Percentiles rank a stretch among this genome's conserved stretches.
These are phyloP conservation scores for Phytomonas francai DNA, from an alignment of 208 protist species.

Conservation along the genomic window DNA sequence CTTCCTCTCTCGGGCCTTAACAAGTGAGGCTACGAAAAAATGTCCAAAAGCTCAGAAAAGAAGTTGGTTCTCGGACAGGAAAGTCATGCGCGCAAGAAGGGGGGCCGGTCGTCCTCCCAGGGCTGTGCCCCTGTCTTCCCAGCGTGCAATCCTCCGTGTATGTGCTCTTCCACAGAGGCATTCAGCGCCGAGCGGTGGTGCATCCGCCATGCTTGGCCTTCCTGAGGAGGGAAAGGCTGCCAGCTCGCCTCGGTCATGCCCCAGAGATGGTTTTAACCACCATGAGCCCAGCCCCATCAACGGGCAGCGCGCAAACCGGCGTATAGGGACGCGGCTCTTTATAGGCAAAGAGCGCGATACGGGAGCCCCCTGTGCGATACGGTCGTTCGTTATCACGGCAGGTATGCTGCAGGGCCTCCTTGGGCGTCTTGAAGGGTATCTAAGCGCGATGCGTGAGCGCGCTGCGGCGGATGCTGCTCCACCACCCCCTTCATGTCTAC, in stretches of 20 bases:
- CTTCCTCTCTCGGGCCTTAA: neutral
- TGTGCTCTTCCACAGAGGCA: neutral
- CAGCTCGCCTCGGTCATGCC: neutral
- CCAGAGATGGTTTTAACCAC: neutral
- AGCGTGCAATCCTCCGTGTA: neutral
- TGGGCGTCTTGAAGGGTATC: neutral
- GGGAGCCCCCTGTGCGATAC: neutral
- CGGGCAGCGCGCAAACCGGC: neutral
- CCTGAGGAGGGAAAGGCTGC: neutral
- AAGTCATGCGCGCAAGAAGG: neutral
- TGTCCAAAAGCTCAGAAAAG: neutral
- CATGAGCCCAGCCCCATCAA: neutral
- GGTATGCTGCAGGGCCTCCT: neutral
- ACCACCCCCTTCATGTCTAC: neutral
- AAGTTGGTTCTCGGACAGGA: neutral
- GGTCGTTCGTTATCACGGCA: neutral
- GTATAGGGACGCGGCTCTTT: neutral
- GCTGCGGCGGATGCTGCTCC: neutral
- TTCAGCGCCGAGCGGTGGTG: neutral
- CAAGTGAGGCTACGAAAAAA: neutral
- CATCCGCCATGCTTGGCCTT: neutral
- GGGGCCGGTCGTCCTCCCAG: neutral
- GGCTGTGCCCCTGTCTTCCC: neutral
- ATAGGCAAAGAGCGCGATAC: neutral
- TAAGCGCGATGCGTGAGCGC: neutral